These are phyloP conservation scores for Neoboletus brunneissimus DNA, from an alignment of 768 basidiomycete genomes.

Conservation along the genomic window DNA sequence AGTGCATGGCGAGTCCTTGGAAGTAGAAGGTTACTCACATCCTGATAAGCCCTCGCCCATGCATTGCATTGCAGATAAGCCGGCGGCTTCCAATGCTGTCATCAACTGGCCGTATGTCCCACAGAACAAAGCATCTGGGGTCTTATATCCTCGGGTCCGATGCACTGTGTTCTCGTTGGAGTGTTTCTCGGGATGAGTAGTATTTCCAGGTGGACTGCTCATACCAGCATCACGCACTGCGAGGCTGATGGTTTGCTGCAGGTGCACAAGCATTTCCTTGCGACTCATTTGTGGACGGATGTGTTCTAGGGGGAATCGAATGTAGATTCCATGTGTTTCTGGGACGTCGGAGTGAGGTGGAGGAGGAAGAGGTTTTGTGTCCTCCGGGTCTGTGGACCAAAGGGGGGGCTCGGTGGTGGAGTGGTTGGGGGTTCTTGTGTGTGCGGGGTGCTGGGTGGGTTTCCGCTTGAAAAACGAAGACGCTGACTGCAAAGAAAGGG, in stretches of 20 bases:
- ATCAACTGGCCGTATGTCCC: constrained; percentile 45
- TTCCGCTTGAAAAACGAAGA: constrained; percentile 29
- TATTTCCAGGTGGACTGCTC: constrained; percentile 30
- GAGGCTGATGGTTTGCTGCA: constrained; percentile 36
- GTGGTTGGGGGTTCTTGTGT: neutral
- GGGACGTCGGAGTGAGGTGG: constrained; percentile 6
- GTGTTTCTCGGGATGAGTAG: neutral
- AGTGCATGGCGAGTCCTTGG: neutral
- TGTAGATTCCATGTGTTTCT: constrained; percentile 23
- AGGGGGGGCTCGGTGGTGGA: neutral
- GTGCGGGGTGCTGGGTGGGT: neutral
- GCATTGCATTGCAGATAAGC: constrained; percentile 35
- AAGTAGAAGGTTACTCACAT: constrained; percentile 24
- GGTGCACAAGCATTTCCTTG: constrained; percentile 23
- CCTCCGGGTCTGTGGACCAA: neutral
- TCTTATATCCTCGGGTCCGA: constrained; percentile 12
- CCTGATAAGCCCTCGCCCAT: constrained; percentile 28
- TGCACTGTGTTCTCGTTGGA: neutral
- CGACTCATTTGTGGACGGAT: constrained; percentile 9
- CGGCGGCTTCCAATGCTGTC: constrained; percentile 37
- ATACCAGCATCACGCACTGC: constrained; percentile 42
- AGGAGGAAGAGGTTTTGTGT: constrained; percentile 20
- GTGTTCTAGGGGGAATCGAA: constrained; percentile 18
- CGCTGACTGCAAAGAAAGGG: constrained; percentile 18
- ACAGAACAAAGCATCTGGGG: constrained; percentile 35